Conservation (phyloP, 345 rosid species). For the Aethionema arabicum region DNA sequence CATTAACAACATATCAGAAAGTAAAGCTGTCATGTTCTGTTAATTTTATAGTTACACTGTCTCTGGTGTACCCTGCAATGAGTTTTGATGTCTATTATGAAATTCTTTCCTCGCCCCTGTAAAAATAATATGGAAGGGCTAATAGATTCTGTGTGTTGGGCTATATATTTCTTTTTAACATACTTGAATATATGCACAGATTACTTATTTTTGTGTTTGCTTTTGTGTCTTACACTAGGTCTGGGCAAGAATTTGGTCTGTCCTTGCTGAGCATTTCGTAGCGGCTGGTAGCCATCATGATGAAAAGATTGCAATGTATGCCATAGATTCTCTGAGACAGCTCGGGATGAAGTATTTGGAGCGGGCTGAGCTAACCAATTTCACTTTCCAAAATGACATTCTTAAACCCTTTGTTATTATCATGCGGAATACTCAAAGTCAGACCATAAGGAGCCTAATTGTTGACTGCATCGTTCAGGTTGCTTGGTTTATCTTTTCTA, state of each 20-base stretch:
- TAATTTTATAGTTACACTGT: slow-evolving; percentile 5
- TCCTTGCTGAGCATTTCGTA: slow-evolving; percentile 88
- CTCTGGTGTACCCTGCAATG: slow-evolving; percentile 24
- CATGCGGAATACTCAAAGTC: slow-evolving; percentile 80
- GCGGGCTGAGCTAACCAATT: slow-evolving; percentile 86
- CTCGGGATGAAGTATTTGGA: slow-evolving; percentile 91
- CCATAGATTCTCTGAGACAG: slow-evolving; percentile 95
- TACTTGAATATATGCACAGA: not conserved
- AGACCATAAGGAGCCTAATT: slow-evolving; percentile 74
- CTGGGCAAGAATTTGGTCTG: slow-evolving; percentile 95
- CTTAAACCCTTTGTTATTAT: slow-evolving; percentile 90
- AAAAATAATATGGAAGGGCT: slow-evolving; percentile 6
- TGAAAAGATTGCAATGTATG: slow-evolving; percentile 91
- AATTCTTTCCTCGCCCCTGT: slow-evolving; percentile 19
- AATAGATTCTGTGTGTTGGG: slow-evolving; percentile 13
- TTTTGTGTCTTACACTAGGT: slow-evolving; percentile 54
- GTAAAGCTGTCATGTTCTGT: slow-evolving; percentile 11
- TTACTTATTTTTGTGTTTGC: slow-evolving; percentile 20
- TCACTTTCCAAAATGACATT: slow-evolving; percentile 93
- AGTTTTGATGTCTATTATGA: slow-evolving; percentile 16
- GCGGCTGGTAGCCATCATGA: slow-evolving; percentile 91
- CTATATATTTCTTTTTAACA: not conserved
- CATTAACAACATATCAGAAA: slow-evolving; percentile 16
- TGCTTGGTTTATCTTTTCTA: slow-evolving; percentile 18
- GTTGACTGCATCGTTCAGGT: slow-evolving; percentile 96